Base-by-base conservation (phyloP, 2,329 filamentous ascomycete genomes). In the Huntiella savannae region DNA sequence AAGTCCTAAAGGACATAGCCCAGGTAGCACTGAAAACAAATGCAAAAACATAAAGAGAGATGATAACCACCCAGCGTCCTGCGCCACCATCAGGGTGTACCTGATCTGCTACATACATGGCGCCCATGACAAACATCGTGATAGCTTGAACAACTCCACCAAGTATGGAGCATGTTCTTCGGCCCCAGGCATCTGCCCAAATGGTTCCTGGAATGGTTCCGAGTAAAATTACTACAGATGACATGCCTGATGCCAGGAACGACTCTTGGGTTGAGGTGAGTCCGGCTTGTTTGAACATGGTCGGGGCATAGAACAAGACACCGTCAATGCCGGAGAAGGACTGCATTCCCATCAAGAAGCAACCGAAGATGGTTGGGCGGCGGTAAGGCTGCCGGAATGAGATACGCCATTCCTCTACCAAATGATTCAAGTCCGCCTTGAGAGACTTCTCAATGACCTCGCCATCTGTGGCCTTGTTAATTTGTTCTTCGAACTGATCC, bases 251-350 rank as follows among this genome's bases (percentile, higher is more conserved):
- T 0, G 73, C 74, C 10, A 77, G 60, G 49, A 76, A 72, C 0
- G 65, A 69, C 1, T 69, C 66, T 47, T 66, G 62, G 8, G 67
- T 62, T 2, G 67, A 69, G 5, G 62, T 59, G 2, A 79, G 62
- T 0, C 75, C 75, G 0, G 75, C 73, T 47, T 75, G 70, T 15
- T 66, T 61, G 52, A 79, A 78, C 0, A 79, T 58, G 0, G 71
- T 60, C 0, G 76, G 75, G 0, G 74, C 71, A 47, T 79, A 79
- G 51, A 73, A 76, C 2, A 77, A 59, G 0, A 78, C 66, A 0
- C 71, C 74, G 34, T 79, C 74, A 35, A 78, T 77, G 0, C 75
- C 73, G 13, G 62, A 68, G 8, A 77, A 61, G 41, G 78, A 75
- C 49, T 75, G 69, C 60, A 75, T 69, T 0, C 61, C 67, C 62